These are phyloP conservation scores for Mycena maculata DNA, from an alignment of 768 basidiomycete species.

Conservation along the genomic window DNA sequence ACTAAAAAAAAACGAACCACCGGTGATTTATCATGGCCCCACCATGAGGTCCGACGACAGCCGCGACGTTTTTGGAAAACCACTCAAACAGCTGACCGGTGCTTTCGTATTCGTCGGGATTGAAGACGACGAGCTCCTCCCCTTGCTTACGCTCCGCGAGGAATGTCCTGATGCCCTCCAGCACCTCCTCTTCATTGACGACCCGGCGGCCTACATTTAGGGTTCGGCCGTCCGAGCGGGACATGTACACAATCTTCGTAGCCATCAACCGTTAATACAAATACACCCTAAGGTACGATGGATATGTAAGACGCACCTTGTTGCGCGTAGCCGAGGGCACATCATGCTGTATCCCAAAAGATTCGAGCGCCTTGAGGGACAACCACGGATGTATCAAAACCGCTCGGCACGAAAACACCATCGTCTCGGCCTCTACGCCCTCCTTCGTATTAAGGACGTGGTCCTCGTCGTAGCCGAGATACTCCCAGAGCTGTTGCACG, in stretches of 20 bases:
- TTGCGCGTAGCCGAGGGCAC: conserved; percentile 9
- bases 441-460: conserved; percentile 5
- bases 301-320: conserved; percentile 11
- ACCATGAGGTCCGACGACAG: conserved; percentile 28
- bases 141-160: conserved; percentile 22
- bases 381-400: conserved; percentile 31
- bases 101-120: conserved; percentile 3
- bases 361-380: conserved; percentile 24
- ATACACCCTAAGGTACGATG: neutral
- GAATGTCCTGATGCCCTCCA: conserved; percentile 4
- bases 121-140: conserved; percentile 33
- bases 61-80: conserved; percentile 23
- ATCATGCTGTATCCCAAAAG: neutral
- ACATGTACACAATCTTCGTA: conserved; percentile 30
- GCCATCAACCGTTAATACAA: neutral
- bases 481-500: conserved; percentile 25
- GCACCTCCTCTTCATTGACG: conserved; percentile 23
- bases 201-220: conserved; percentile 21
- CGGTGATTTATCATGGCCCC: conserved; percentile 35
- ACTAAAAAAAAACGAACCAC: conserved; percentile 14
- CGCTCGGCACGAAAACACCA: conserved; percentile 30
- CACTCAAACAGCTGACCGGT: conserved; percentile 20
- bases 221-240: conserved; percentile 28
- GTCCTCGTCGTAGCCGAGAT: conserved; percentile 14
- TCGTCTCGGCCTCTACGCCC: neutral